A percentile compares a stretch with the other conserved stretches of the same genome.
Evolutionary conservation across 2,329 filamentous ascomycete species (phyloP).

Genomic region (Graphilbum sp.): DNA sequence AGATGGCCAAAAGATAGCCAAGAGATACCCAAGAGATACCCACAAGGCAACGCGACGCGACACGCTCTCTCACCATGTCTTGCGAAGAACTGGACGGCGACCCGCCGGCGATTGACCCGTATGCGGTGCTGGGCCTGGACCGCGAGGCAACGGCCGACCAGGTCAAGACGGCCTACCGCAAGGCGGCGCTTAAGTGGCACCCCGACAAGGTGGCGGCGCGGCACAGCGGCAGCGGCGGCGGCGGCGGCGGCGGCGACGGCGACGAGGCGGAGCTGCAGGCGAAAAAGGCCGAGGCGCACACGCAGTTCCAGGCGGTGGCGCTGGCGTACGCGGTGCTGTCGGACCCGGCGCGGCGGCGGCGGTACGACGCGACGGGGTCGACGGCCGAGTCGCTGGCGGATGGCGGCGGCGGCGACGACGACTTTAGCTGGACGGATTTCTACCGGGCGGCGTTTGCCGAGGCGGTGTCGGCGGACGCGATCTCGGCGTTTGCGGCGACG

Average conservation of each 20-base stretch:
- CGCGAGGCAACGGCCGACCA: constrained; percentile 58
- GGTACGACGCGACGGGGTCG: constrained; percentile 81
- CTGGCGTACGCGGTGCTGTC: constrained; percentile 91
- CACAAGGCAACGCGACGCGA: no score
- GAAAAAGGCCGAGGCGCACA: constrained; percentile 55
- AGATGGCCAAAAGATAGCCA: no score
- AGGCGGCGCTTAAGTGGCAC: constrained; percentile 74
- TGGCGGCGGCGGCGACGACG: constrained; percentile 56
- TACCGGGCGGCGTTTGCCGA: constrained; percentile 73
- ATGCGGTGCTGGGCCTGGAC: constrained; percentile 59
- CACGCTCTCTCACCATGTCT: constrained; percentile 22
- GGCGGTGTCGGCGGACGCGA: constrained; percentile 55
- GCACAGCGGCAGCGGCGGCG: not conserved
- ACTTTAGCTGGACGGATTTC: constrained; percentile 83
- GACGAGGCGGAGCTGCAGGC: not conserved
- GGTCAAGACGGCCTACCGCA: constrained; percentile 83
- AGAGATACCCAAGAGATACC: no score
- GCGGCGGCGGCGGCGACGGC: not conserved
- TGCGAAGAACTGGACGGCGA: constrained; percentile 39
- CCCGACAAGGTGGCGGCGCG: constrained; percentile 39
- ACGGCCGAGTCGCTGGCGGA: constrained; percentile 70
- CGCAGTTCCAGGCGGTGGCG: constrained; percentile 75
- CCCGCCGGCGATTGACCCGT: constrained; percentile 56
- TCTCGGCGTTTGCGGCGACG: constrained; percentile 56
- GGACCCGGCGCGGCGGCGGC: constrained; percentile 60